Base-by-base conservation (phyloP, 305 asterid species). In the Coffea humblotiana region DNA sequence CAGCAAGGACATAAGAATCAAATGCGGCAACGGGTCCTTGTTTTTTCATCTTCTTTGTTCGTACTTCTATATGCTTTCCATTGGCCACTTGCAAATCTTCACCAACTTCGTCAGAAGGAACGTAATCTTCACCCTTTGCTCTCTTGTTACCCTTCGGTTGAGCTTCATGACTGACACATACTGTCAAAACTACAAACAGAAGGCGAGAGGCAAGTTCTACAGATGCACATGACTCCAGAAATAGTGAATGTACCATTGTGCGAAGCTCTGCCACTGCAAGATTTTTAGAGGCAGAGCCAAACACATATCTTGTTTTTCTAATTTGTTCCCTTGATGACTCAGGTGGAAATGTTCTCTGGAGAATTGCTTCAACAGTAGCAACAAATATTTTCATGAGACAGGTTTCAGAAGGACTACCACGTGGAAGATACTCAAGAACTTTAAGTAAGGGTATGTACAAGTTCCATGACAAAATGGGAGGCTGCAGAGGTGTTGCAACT, bases 321-420 rank as follows among this genome's bases (percentile, higher is more conserved):
- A 90, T 87, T 71, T 90, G 96, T 84, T 96, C 98, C 85, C 88
- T 85, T 60, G 97, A 89, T 75, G 96, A 88, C 78, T 92, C 98
- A 0, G 92, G 91, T 21, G 98, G 99, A 79, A 96, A 94, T 32
- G 98, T 96, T 86, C 99, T 90, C 77, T 88, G 97, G 45, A 96
- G 97, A 90, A 96, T 92, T 81, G 98, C 97, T 87, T 94, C 99
- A 76, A 96, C 99, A 18, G 99, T 96, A 29, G 98, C 99, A 78
- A 92, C 99, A 85, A 96, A 96, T 88, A 96, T 96, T 90, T 96
- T 96, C 97, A 96, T 85, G n/a, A 96, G 98, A 83, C 98, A 91
- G 77, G 97, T 93, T 84, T 94, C 99, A 19, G 98, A 96, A 75
- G 99, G 99, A 84, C 99, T 92, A 78, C 98, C 97, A 76, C 98